Evolutionary conservation across 495 filamentous ascomycete genomes (phyloP), one percentile per base, ranked within the genome.

Genomic region (Daldinia decipiens): DNA sequence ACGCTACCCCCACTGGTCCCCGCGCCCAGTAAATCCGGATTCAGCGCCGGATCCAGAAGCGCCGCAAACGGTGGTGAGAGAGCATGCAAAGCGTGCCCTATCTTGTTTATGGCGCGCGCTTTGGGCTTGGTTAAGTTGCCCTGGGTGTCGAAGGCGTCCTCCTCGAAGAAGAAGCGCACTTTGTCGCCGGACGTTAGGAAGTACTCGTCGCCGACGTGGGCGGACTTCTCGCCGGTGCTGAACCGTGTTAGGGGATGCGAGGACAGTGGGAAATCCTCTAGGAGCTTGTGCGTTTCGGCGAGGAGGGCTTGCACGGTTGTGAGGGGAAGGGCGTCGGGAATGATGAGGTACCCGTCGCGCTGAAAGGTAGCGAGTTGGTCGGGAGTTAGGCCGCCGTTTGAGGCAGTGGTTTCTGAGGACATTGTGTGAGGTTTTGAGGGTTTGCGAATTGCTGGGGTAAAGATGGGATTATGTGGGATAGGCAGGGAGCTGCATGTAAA

Each of bases 91-190:
- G 89, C 92, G 77, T 99, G 95, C 0, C 95, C 95, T 75, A 99
- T 97, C 79, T 99, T 99, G 84, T 99, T 99, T 74, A 99, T 90
- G 58, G 95, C 91, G 40, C 82, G 85, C 40, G 89, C 79, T 76
- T 94, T 96, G 19, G 95, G 93, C 66, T 93, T 92, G 4, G 81
- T 78, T 0, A 98, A 86, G 5, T 72, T 72, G 21, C 88, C 89
- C 29, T 34, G 71, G 2, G 82, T 61, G 76, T 89, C 84, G 74
- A 93, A 92, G 62, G 91, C 91, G 79, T 90, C 91, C 75, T 94
- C 92, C 78, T 99, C 95, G 83, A 99, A 97, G 88, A 99, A 99
- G 84, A 95, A 98, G 58, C 92, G 90, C 54, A 99, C 83, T 74
- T 98, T 97, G 85, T 97, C 92, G 59, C 92, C 92, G 1, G 89